Evolutionary conservation across 2,329 filamentous ascomycete species (phyloP).

Genomic region (Hymenoscyphus scutula): DNA sequence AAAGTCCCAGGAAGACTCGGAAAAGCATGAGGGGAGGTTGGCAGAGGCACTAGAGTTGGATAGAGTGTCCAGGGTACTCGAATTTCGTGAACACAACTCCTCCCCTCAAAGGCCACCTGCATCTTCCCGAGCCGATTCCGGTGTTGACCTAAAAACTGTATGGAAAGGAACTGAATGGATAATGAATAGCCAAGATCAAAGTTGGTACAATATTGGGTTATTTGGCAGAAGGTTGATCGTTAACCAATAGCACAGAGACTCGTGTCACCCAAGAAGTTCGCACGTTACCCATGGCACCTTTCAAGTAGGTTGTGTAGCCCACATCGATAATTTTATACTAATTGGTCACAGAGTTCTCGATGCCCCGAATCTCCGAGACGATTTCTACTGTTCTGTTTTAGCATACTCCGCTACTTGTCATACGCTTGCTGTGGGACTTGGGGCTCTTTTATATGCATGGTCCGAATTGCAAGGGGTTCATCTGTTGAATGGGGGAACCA

Average conservation of each 20-base stretch:
- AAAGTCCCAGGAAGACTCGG: slow-evolving; percentile 56
- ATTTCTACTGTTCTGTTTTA: slow-evolving; percentile 91
- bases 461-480: slow-evolving; percentile 71
- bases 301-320: slow-evolving; percentile 57
- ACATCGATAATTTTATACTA: background rate
- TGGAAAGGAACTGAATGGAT: slow-evolving; percentile 36
- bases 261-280: slow-evolving; percentile 37
- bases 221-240: background rate
- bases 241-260: slow-evolving; percentile 16
- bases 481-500: slow-evolving; percentile 46
- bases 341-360: slow-evolving; percentile 66
- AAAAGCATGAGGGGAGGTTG: slow-evolving; percentile 70
- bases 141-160: slow-evolving; percentile 36
- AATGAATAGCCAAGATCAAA: slow-evolving; percentile 18
- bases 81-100: slow-evolving; percentile 42
- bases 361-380: slow-evolving; percentile 83
- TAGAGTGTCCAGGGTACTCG: slow-evolving; percentile 63
- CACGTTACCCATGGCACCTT: slow-evolving; percentile 68
- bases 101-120: slow-evolving; percentile 29
- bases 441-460: slow-evolving; percentile 81
- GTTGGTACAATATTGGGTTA: background rate
- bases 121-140: slow-evolving; percentile 28
- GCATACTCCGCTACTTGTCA: slow-evolving; percentile 76
- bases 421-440: slow-evolving; percentile 80
- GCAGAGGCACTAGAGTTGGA: slow-evolving; percentile 81